A percentile compares a stretch with the other conserved stretches of the same genome.
Conservation (phyloP, 2,329 filamentous ascomycete species). For the Talaromyces sp. region DNA sequence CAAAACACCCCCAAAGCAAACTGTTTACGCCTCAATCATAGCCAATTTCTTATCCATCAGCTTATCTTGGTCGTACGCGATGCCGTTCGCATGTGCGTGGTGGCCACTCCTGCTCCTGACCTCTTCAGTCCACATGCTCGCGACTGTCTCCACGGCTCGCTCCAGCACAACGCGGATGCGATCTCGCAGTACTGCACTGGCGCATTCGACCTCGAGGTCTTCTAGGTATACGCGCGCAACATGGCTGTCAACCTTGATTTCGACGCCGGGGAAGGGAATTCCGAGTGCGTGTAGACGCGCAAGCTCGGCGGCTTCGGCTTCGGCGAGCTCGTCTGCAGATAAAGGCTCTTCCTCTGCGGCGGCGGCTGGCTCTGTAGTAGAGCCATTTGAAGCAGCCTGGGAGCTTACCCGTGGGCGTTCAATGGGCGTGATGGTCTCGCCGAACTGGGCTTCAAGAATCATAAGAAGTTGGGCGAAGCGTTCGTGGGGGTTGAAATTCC, state of each 20-base stretch:
- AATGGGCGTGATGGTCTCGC: slow-evolving; percentile 77
- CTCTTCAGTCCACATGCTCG: slow-evolving; percentile 54
- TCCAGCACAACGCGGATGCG: slow-evolving; percentile 86
- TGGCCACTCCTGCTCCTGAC: background rate
- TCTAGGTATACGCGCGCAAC: slow-evolving; percentile 88
- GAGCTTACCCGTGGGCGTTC: slow-evolving; percentile 51
- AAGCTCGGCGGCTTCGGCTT: slow-evolving; percentile 62
- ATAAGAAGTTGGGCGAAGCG: slow-evolving; percentile 81
- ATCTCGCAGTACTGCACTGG: slow-evolving; percentile 71
- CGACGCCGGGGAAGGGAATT: slow-evolving; percentile 83
- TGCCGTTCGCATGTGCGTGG: background rate
- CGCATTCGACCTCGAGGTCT: slow-evolving; percentile 82
- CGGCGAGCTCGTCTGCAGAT: slow-evolving; percentile 49
- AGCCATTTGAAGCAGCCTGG: slow-evolving; percentile 13
- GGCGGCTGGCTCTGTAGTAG: slow-evolving; percentile 17
- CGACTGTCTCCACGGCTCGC: slow-evolving; percentile 79
- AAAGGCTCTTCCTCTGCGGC: slow-evolving; percentile 37
- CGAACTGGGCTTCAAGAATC: slow-evolving; percentile 97
- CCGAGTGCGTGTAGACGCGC: slow-evolving; percentile 75
- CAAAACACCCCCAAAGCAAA: background rate
- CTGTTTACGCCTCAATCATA: slow-evolving; percentile 8
- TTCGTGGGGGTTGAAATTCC: slow-evolving; percentile 65
- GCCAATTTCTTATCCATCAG: slow-evolving; percentile 9
- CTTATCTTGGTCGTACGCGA: background rate
- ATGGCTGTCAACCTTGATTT: slow-evolving; percentile 83